phyloP scores from a whole-genome alignment of 139 green algal genomes.

The Chlorella sp. region DNA sequence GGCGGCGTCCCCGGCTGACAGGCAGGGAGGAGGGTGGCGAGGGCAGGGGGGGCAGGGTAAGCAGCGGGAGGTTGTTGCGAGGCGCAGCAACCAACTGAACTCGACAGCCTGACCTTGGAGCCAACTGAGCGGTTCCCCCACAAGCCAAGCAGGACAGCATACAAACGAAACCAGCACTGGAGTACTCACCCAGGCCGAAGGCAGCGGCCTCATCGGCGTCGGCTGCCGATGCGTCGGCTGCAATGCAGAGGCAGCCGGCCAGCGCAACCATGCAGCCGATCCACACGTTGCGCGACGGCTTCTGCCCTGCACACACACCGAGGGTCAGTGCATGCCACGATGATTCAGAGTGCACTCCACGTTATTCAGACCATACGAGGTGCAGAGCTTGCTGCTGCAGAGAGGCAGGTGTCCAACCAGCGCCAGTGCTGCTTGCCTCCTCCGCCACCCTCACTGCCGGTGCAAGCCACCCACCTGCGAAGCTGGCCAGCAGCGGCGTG shows the following conservation, averaged over 20 bases:
- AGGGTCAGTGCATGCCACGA: too few relatives aligned
- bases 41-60: neutral
- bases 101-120: too few relatives aligned
- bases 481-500: constrained; percentile 40
- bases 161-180: too few relatives aligned
- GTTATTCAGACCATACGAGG: too few relatives aligned
- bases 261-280: constrained; percentile 38
- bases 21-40: neutral
- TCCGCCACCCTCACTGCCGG: too few relatives aligned
- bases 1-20: constrained; percentile 16
- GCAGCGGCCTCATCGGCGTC: neutral
- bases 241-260: constrained; percentile 37
- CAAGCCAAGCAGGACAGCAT: too few relatives aligned
- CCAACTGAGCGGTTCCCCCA: too few relatives aligned
- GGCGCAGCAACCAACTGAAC: neutral
- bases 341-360: too few relatives aligned
- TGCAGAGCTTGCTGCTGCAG: too few relatives aligned
- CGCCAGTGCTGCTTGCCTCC: too few relatives aligned
- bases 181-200: constrained; percentile 5
- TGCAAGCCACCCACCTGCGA: neutral
- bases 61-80: neutral
- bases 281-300: constrained; percentile 24
- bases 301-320: neutral
- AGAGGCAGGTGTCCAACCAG: too few relatives aligned
- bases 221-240: constrained; percentile 6